These are phyloP conservation scores for Arthrinium phaeospermum DNA, from an alignment of 2,329 filamentous ascomycete species.

Conservation along the genomic window DNA sequence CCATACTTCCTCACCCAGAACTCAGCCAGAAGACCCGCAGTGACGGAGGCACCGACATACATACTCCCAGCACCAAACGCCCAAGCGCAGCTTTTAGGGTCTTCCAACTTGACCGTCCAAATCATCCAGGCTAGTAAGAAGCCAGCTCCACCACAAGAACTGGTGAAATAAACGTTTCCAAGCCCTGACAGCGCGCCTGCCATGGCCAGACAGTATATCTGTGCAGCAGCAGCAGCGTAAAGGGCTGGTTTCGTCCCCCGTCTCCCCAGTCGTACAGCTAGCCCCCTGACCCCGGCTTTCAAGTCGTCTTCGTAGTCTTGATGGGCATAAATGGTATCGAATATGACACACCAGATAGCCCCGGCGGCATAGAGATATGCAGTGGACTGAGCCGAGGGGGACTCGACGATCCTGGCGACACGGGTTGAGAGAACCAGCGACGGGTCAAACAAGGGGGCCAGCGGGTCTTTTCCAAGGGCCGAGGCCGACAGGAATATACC, in stretches of 20 bases:
- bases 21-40: neutral
- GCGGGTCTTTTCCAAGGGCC: neutral
- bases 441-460: neutral
- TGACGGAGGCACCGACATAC: neutral
- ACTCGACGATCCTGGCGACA: neutral
- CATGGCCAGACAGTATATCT: neutral
- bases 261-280: constrained; percentile 49
- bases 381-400: neutral
- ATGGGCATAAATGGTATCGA: constrained; percentile 36
- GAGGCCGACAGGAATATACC: no score
- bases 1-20: neutral
- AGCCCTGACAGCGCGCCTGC: neutral
- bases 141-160: neutral
- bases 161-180: neutral
- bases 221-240: no score
- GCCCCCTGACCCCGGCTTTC: constrained; percentile 55
- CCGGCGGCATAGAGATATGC: neutral
- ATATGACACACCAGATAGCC: constrained; percentile 12
- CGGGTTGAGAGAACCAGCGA: neutral
- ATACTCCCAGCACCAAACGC: neutral
- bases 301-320: constrained; percentile 57
- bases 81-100: neutral
- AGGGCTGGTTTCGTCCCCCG: constrained; percentile 27
- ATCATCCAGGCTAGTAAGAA: neutral
- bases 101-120: neutral